These are phyloP conservation scores for Coix lacrymajobi DNA, from an alignment of 176 grass and related monocot genomes.

Conservation along the genomic window DNA sequence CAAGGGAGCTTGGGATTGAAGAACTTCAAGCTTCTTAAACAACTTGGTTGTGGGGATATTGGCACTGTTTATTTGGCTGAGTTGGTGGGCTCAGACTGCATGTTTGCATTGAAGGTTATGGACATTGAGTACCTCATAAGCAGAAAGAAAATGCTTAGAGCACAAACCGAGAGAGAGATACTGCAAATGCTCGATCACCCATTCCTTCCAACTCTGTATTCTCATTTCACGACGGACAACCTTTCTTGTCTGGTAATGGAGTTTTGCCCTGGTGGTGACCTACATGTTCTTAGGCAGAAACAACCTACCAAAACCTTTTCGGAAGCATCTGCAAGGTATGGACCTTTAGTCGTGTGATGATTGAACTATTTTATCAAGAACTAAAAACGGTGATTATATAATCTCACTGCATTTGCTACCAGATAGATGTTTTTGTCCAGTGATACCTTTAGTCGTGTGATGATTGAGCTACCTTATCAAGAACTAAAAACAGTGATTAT, in stretches of 20 bases:
- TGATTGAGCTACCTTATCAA: not conserved
- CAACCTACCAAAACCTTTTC: constrained; percentile 83
- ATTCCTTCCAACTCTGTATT: constrained; percentile 91
- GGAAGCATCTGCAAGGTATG: constrained; percentile 80
- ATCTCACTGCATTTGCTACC: not conserved
- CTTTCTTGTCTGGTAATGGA: constrained; percentile 97
- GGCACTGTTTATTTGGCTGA: constrained; percentile 97
- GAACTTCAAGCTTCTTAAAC: constrained; percentile 92
- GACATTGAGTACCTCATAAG: constrained; percentile 89
- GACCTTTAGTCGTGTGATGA: not conserved
- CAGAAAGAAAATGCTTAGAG: constrained; percentile 93
- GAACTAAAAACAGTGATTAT: not conserved
- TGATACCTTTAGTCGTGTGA: not conserved
- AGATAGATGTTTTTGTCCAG: not conserved
- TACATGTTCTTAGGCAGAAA: constrained; percentile 91
- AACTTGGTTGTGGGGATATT: constrained; percentile 93
- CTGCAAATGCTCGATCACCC: constrained; percentile 97
- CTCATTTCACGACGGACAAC: constrained; percentile 93
- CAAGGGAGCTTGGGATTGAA: constrained; percentile 79
- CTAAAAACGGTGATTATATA: not conserved
- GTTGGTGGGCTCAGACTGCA: constrained; percentile 70
- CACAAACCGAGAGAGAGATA: constrained; percentile 95
- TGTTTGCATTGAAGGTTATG: constrained; percentile 98
- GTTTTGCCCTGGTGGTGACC: constrained; percentile 85
- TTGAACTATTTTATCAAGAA: not conserved